These are phyloP conservation scores for Penicillium cataractarum DNA, from an alignment of 495 filamentous ascomycete species.

Conservation along the genomic window DNA sequence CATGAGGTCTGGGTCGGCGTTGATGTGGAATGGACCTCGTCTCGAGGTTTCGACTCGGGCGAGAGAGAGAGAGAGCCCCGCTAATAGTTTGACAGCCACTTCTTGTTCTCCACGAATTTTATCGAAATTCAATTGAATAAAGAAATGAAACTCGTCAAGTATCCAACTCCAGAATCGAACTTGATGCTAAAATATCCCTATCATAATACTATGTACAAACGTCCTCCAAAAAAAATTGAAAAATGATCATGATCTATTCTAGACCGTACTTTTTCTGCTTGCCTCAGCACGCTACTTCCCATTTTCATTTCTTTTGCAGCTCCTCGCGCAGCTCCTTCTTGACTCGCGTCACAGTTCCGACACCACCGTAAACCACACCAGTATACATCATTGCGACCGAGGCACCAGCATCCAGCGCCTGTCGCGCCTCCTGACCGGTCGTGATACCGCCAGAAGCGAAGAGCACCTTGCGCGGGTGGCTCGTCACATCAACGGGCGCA, in stretches of 20 bases:
- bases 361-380: conserved; percentile 80
- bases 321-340: conserved; percentile 80
- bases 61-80: conserved; percentile 11
- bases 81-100: too few relatives aligned
- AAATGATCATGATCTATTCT: conserved; percentile 13
- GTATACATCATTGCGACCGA: conserved; percentile 87
- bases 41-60: conserved; percentile 2
- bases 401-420: conserved; percentile 81
- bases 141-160: not conserved
- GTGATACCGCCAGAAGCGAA: conserved; percentile 93
- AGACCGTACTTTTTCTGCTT: conserved; percentile 11
- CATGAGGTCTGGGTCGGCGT: not conserved
- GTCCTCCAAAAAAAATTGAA: not conserved
- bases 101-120: too few relatives aligned
- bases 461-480: conserved; percentile 69
- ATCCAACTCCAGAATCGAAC: not conserved
- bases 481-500: conserved; percentile 20
- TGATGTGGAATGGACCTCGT: not conserved
- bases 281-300: conserved; percentile 14
- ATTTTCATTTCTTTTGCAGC: conserved; percentile 37
- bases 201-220: conserved; percentile 34
- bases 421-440: conserved; percentile 76
- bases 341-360: conserved; percentile 82
- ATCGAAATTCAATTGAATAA: too few relatives aligned
- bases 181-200: conserved; percentile 10